Conservation (phyloP, 352 stramenopile genomes). For the Phytophthora sansomeana region DNA sequence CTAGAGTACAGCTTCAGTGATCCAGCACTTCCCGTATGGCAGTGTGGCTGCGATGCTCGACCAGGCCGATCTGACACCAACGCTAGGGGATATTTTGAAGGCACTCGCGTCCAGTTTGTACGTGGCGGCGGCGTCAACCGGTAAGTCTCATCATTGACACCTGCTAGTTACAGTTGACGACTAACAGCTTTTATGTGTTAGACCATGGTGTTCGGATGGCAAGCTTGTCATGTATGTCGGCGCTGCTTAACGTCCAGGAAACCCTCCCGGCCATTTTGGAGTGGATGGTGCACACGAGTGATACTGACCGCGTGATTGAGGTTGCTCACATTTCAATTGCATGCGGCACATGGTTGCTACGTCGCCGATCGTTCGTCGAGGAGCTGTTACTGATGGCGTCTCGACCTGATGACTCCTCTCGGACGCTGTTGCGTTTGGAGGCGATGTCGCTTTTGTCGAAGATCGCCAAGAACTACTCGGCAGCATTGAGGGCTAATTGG, state of each 20-base stretch:
- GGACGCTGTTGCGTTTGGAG: constrained; percentile 70
- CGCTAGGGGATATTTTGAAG: constrained; percentile 69
- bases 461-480: constrained; percentile 84
- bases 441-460: constrained; percentile 88
- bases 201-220: constrained; percentile 84
- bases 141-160: constrained; percentile 31
- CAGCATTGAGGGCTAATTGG: constrained; percentile 79
- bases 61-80: constrained; percentile 60
- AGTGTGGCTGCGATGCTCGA: constrained; percentile 62
- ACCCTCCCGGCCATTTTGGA: constrained; percentile 66
- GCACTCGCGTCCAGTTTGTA: constrained; percentile 79
- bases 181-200: constrained; percentile 27
- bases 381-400: constrained; percentile 78
- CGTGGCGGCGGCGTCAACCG: constrained; percentile 56
- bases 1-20: constrained; percentile 70
- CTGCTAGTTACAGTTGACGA: neutral
- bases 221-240: constrained; percentile 81
- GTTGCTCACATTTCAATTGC: constrained; percentile 72
- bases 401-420: constrained; percentile 59
- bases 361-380: constrained; percentile 75
- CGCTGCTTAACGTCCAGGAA: constrained; percentile 78
- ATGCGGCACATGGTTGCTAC: constrained; percentile 64
- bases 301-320: constrained; percentile 51
- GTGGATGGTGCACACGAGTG: constrained; percentile 74
- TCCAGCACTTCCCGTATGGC: constrained; percentile 82